Evolutionary conservation across 2,329 filamentous ascomycete genomes (phyloP).

Genomic region (Akanthomyces lecanii): DNA sequence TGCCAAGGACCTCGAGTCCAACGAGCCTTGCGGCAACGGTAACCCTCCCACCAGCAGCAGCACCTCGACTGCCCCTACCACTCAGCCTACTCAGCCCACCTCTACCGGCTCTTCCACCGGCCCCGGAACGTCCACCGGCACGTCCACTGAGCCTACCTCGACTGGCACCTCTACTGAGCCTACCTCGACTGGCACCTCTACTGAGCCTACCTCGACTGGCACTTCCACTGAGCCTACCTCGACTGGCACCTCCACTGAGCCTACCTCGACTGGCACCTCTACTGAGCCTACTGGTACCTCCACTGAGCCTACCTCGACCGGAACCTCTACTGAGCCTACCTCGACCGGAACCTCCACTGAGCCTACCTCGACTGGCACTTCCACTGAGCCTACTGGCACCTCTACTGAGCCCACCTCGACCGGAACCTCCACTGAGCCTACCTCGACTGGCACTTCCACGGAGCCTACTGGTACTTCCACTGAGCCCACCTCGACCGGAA

Average conservation of each 20-base stretch:
- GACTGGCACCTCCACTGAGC: constrained; percentile 13
- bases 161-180: constrained; percentile 14
- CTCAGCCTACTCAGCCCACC: constrained; percentile 9
- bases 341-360: constrained; percentile 1
- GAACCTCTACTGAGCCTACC: constrained; percentile 15
- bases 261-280: constrained; percentile 7
- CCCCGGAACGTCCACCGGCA: constrained; percentile 2
- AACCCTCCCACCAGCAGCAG: constrained; percentile 26
- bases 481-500: constrained; percentile 5
- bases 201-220: constrained; percentile 9
- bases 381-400: constrained; percentile 4
- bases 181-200: constrained; percentile 14
- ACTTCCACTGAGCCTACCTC: constrained; percentile 15
- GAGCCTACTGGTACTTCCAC: not conserved
- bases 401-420: constrained; percentile 4
- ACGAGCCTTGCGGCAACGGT: constrained; percentile 43
- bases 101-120: not conserved
- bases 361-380: not conserved
- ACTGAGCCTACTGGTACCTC: constrained; percentile 6
- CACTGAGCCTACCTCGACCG: constrained; percentile 6
- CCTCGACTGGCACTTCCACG: constrained; percentile 3
- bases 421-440: constrained; percentile 10
- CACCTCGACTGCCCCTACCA: constrained; percentile 13
- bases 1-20: constrained; percentile 45
- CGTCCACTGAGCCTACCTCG: constrained; percentile 5